Conservation (phyloP, 352 stramenopile species). For the Globisporangium solare region DNA sequence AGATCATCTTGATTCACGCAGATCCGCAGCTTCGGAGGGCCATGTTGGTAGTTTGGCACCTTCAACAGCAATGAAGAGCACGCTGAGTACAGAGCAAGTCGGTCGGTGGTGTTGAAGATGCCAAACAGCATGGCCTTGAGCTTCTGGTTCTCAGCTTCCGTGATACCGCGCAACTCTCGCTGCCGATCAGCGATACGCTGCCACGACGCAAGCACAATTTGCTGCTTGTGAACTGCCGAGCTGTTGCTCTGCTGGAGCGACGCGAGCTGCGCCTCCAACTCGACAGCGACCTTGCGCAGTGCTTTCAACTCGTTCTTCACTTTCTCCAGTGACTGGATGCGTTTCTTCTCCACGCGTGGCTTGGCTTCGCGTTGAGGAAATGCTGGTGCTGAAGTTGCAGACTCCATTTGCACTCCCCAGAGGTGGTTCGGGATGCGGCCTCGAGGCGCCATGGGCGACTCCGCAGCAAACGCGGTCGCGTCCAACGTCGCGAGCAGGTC, state of each 20-base stretch:
- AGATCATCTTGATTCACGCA: not conserved
- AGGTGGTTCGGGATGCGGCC: not conserved
- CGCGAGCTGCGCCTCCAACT: conserved; percentile 10
- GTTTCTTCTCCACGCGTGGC: not conserved
- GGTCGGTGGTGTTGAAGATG: not conserved
- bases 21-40: not conserved
- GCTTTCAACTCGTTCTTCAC: conserved; percentile 3
- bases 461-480: conserved; percentile 1
- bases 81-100: too few species aligned
- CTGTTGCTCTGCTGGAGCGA: conserved; percentile 1
- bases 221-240: not conserved
- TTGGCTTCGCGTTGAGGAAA: too few species aligned
- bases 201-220: conserved; percentile 4
- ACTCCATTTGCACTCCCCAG: not conserved
- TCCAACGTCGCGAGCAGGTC: conserved; percentile 8
- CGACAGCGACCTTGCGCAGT: not conserved
- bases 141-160: conserved; percentile 6
- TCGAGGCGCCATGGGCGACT: too few species aligned
- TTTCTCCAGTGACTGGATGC: conserved; percentile 1
- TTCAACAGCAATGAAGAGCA: not conserved
- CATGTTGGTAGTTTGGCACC: conserved; percentile 5
- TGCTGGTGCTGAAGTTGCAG: not conserved
- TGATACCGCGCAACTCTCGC: conserved; percentile 2
- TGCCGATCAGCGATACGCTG: conserved; percentile 4
- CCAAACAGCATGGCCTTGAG: conserved; percentile 10